Percentiles rank a stretch among this genome's conserved stretches.
Evolutionary conservation across 2,329 filamentous ascomycete genomes (phyloP).

Genomic region (Fonsecaea erecta): DNA sequence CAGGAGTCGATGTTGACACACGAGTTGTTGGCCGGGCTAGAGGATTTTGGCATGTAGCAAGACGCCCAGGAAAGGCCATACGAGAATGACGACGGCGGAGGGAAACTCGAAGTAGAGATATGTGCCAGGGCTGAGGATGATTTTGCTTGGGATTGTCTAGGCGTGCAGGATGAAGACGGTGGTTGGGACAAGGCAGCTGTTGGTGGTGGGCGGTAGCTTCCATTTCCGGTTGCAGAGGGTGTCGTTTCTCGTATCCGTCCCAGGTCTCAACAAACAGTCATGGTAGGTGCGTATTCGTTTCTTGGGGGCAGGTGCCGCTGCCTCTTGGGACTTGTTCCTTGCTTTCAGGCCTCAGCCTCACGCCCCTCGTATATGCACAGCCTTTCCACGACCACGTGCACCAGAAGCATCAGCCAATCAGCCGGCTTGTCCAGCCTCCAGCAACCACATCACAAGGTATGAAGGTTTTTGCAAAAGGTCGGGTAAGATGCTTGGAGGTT

Average conservation of each 20-base stretch:
- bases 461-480: background rate
- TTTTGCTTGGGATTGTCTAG: background rate
- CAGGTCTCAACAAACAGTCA: background rate
- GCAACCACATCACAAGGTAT: conserved; percentile 3
- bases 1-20: background rate
- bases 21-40: background rate
- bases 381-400: background rate
- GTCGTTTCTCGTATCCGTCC: background rate
- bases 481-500: background rate
- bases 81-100: background rate
- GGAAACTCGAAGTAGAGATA: background rate
- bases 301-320: background rate
- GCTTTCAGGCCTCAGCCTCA: background rate
- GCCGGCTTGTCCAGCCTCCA: background rate
- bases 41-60: background rate
- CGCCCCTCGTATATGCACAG: background rate
- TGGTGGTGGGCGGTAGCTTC: background rate
- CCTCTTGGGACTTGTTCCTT: background rate
- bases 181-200: background rate
- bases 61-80: background rate
- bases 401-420: background rate
- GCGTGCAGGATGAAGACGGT: background rate
- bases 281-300: background rate
- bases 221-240: background rate
- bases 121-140: background rate